Evolutionary conservation across 768 basidiomycete genomes (phyloP), one percentile per base, ranked within the genome.

Genomic region (Dioszegia aurantiaca): DNA sequence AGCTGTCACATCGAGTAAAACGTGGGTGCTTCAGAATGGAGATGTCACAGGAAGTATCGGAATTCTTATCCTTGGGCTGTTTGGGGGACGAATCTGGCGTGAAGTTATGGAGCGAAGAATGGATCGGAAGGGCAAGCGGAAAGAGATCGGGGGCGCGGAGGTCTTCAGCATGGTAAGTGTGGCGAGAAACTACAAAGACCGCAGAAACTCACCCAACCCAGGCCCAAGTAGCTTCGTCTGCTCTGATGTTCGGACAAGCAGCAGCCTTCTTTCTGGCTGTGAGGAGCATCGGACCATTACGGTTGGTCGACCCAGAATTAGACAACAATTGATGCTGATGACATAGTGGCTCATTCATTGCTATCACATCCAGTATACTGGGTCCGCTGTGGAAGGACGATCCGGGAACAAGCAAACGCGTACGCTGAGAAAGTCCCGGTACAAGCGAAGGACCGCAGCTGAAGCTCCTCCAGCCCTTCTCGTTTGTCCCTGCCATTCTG

Each of bases 11-110:
- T 60, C 60, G 2, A 47, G 53, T 8, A 63, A 60, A 44, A 59
- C 44, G n/a, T 67, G 61, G 63, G 61, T 65, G 1, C 36, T 67
- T 24, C 52, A 62, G 26, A 55, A 61, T 51, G 16, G 16, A 12
- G 26, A 51, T 14, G 30, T 40, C 21, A 37, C 55, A 2, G 64
- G 69, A 24, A 67, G 67, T 0, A 52, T 43, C 11, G 67, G 70
- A 8, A 61, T 63, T 62, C 44, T 72, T 17, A 59, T 69, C 8
- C 41, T 69, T 17, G 60, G 60, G 3, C 60, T 58, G 28, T 69
- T 67, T 62, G 52, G 54, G 3, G 59, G 64, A 12, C 58, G 58
- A 55, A 45, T 68, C 30, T 52, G 55, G n/a, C 41, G 52, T 26
- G 61, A 63, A n/a, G 48, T 59, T 9, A 30, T 55, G 48, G 44